Conservation (phyloP, 345 rosid species). For the Linum tenue region DNA sequence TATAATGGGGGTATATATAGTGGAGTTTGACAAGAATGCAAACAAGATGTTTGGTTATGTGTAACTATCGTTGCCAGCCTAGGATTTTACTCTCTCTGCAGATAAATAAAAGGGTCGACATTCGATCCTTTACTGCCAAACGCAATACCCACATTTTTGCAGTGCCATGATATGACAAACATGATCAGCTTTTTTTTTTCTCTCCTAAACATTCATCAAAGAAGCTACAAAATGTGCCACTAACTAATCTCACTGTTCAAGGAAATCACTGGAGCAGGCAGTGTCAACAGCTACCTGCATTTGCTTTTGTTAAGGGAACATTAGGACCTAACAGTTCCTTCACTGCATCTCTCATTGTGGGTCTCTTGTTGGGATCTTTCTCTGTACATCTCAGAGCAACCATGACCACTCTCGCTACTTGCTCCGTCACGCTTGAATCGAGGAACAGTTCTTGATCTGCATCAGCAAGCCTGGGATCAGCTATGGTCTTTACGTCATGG, state of each 20-base stretch:
- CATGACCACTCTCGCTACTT: conserved; percentile 34
- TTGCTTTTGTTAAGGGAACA: conserved; percentile 1
- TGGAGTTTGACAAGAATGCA: no score
- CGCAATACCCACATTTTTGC: no score
- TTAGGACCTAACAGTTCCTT: conserved; percentile 31
- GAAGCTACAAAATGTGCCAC: background rate
- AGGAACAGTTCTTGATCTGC: conserved; percentile 27
- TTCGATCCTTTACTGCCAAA: no score
- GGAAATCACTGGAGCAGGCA: background rate
- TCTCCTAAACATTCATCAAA: background rate
- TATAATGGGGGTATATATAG: no score
- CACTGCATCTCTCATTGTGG: conserved; percentile 63
- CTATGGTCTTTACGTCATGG: conserved; percentile 29
- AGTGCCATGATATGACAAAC: no score
- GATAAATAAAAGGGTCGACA: no score
- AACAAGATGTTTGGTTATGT: no score
- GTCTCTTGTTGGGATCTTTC: conserved; percentile 46
- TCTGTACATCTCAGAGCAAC: conserved; percentile 58
- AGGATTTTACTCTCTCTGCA: no score
- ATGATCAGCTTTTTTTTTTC: background rate
- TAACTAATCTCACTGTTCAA: no score
- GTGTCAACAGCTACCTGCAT: background rate
- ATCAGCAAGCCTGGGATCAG: conserved; percentile 32
- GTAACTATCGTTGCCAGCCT: no score
- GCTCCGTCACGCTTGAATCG: conserved; percentile 40